Conservation (phyloP, 257 asterid genomes). For the Penstemon davidsonii region DNA sequence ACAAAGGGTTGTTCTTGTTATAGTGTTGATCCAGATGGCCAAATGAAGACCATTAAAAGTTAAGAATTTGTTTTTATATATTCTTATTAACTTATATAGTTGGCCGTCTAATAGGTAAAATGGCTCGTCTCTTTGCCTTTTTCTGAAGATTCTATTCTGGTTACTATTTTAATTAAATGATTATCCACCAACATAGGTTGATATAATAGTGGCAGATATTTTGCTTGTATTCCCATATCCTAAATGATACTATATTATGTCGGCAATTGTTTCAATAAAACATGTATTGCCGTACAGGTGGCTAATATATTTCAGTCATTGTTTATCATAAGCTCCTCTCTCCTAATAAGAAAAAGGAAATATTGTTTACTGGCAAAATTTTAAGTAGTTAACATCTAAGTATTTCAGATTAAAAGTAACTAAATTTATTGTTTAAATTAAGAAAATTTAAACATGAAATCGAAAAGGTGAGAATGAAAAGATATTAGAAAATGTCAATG, state of each 20-base stretch:
- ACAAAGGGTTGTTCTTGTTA: conserved; percentile 24
- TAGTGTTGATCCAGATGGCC: conserved; percentile 36
- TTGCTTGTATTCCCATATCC: not conserved
- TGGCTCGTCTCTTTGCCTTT: conserved; percentile 22
- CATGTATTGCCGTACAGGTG: too few species aligned
- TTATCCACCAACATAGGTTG: not conserved
- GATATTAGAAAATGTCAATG: too few species aligned
- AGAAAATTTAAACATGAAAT: too few species aligned
- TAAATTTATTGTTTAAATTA: too few species aligned
- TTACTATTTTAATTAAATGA: conserved; percentile 2
- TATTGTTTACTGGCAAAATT: too few species aligned
- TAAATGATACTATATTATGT: too few species aligned
- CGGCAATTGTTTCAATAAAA: not conserved
- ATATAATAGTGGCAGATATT: not conserved
- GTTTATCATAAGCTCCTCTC: too few species aligned
- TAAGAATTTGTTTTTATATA: conserved; percentile 25
- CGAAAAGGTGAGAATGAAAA: too few species aligned
- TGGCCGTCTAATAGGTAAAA: conserved; percentile 9
- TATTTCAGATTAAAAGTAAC: too few species aligned
- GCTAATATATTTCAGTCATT: too few species aligned
- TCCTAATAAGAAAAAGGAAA: too few species aligned
- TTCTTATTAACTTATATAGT: conserved; percentile 23
- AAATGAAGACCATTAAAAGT: conserved; percentile 22
- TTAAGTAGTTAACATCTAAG: too few species aligned
- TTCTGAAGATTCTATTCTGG: conserved; percentile 20